A percentile compares a stretch with the other conserved stretches of the same genome.
phyloP scores from a whole-genome alignment of 805 yeast species.

The Kurtzmaniella cleridarum region DNA sequence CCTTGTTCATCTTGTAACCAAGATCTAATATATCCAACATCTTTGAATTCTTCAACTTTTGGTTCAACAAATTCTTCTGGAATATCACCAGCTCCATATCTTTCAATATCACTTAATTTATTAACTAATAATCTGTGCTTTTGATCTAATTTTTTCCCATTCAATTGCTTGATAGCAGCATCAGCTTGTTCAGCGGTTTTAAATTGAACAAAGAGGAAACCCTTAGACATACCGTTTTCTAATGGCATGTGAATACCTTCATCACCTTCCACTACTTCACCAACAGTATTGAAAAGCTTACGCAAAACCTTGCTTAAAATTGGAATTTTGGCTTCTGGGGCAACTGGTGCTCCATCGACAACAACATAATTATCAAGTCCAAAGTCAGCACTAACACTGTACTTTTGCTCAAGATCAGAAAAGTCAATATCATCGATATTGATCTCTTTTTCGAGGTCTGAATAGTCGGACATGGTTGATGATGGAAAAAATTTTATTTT shows the following conservation, averaged over 20 bases:
- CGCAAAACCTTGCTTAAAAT: slow-evolving; percentile 78
- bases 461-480: too few relatives aligned
- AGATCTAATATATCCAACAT: slow-evolving; percentile 75
- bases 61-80: slow-evolving; percentile 67
- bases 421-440: slow-evolving; percentile 59
- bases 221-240: slow-evolving; percentile 74
- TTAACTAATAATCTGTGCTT: slow-evolving; percentile 87
- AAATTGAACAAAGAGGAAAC: slow-evolving; percentile 81
- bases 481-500: too few relatives aligned
- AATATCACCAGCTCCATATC: slow-evolving; percentile 62
- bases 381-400: slow-evolving; percentile 49
- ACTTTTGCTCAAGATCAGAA: slow-evolving; percentile 78
- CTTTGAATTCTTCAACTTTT: slow-evolving; percentile 60
- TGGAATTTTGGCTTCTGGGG: slow-evolving; percentile 84
- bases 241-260: slow-evolving; percentile 80
- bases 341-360: slow-evolving; percentile 93
- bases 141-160: slow-evolving; percentile 88
- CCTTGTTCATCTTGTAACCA: slow-evolving; percentile 89
- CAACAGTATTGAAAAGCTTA: slow-evolving; percentile 74
- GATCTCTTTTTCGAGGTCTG: slow-evolving; percentile 34
- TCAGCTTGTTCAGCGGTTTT: slow-evolving; percentile 61
- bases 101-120: slow-evolving; percentile 76
- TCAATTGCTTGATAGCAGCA: slow-evolving; percentile 71
- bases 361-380: slow-evolving; percentile 75
- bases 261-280: slow-evolving; percentile 55